Evolutionary conservation across 257 asterid genomes (phyloP), one percentile per base, ranked within the genome.

Genomic region (Catharanthus roseus): DNA sequence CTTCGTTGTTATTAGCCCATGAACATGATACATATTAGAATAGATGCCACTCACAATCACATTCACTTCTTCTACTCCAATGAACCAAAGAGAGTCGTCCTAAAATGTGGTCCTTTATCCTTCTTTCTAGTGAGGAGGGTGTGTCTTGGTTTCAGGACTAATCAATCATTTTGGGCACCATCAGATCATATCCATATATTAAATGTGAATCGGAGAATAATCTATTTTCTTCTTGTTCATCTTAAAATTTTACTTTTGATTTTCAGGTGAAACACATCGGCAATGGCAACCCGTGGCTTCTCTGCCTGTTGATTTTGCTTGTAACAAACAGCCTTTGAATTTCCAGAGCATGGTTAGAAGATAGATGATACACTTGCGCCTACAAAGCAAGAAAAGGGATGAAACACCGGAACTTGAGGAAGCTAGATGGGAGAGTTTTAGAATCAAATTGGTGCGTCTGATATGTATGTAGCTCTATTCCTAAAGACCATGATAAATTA

Each of bases 231-330:
- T 3, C 3, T 8, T 3, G 42, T 38, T 38, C 38, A 65, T 38
- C 19, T 21, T 16, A 24, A 5, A 50, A 5, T 36, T 69, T 61
- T 67, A 23, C 44, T 58, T 42, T 58, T 42, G 16, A 39, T 58
- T 60, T 62, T 71, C 81, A 77, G 81, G 81, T 51, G 55, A 67
- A 9, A 19, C 49, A 9, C 36, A 16, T 10, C 8, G 29, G 61
- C 41, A 28, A n/a, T 26, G 26, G 61, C 60, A 42, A 9, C 4
- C 15, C 38, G 8, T 38, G 28, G 67, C 50, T 26, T 61, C 62
- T 72, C 29, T 47, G 31, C 68, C 54, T 70, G 7, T 19, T 57
- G 13, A 31, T 45, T 33, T 34, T 38, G 44, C 51, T 77, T 44
- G 21, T 56, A 16, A n/a, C 8, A 38, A 38, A 15, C 73, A 28